Evolutionary conservation across 805 yeast species (phyloP), one percentile per base, ranked within the genome.

Genomic region (Yarrowia sp.): DNA sequence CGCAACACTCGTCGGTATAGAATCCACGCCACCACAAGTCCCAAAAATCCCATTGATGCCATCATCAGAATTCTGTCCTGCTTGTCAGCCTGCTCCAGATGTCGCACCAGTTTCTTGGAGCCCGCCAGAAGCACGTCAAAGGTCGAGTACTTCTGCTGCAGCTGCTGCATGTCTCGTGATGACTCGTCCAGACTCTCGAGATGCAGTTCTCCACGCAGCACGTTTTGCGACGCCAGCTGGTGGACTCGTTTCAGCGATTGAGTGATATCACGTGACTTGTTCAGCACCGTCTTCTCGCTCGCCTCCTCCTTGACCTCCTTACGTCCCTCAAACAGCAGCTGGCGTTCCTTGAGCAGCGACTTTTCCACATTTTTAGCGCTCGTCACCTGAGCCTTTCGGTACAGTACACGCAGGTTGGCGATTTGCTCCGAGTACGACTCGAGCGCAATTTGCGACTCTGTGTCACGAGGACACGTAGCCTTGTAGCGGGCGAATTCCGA

Each of bases 81-180:
- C 32, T 69, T 67, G 60, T 78, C 81, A 13, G 81, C 80, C 66
- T 75, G 74, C 65, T 77, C 80, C 35, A 78, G 70, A 11, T 75
- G 71, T 33, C 70, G 65, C 18, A 78, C 76, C 47, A 79, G 72
- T 44, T 70, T 67, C 42, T 70, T 68, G 13, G 79, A 75, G 8
- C 79, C 76, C 31, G 71, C 73, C 22, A 78, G 70, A 32, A 77
- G 67, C 35, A 73, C 66, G 60, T 78, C 79, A 43, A 77, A 76
- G 8, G 75, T 76, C 0, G 75, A 64, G 67, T 79, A 79, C 65
- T 72, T 75, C 33, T 71, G 69, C 36, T 73, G 73, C 31, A 79
- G 72, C 45, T 71, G 72, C 31, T 66, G 65, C 38, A 78, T 70
- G 66, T 41, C 70, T 68, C n/a, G 78, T 72, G 22, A 78, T 32